Evolutionary conservation across 305 asterid genomes (phyloP).

Genomic region (Andrographis paniculata): DNA sequence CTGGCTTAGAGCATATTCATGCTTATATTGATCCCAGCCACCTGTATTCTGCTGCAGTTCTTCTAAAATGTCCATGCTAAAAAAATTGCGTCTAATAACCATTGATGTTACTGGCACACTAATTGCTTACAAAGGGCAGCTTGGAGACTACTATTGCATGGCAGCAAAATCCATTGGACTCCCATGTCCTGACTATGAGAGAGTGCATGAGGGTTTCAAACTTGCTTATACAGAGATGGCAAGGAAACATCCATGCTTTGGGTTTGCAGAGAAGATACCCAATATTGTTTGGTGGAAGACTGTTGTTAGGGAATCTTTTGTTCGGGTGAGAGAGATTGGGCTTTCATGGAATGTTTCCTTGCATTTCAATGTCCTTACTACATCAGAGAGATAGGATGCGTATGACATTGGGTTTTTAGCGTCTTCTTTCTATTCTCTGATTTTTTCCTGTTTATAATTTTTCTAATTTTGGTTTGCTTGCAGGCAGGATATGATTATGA

Average conservation of each 20-base stretch:
- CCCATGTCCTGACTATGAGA: constrained; percentile 89
- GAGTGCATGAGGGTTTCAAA: constrained; percentile 89
- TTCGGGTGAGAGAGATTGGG: constrained; percentile 41
- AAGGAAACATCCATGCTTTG: constrained; percentile 81
- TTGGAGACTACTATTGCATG: constrained; percentile 98
- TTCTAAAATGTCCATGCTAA: constrained; percentile 52
- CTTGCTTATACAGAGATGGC: constrained; percentile 91
- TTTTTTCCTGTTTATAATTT: too few species aligned
- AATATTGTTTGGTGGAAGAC: constrained; percentile 95
- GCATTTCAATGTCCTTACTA: background rate
- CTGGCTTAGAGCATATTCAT: background rate
- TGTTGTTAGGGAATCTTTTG: constrained; percentile 84
- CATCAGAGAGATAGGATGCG: background rate
- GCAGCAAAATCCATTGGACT: constrained; percentile 92
- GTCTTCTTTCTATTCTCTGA: too few species aligned
- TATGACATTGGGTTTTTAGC: constrained; percentile 6
- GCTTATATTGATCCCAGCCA: constrained; percentile 7
- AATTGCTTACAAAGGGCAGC: constrained; percentile 95
- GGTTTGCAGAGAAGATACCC: constrained; percentile 80
- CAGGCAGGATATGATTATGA: constrained; percentile 98
- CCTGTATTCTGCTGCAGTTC: constrained; percentile 16
- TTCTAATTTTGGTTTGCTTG: constrained; percentile 16
- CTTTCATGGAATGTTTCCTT: constrained; percentile 3
- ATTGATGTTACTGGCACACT: constrained; percentile 97
- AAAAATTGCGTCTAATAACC: constrained; percentile 65